Evolutionary conservation across 2,329 filamentous ascomycete genomes (phyloP).

Genomic region (Emergomyces pasteurianus): DNA sequence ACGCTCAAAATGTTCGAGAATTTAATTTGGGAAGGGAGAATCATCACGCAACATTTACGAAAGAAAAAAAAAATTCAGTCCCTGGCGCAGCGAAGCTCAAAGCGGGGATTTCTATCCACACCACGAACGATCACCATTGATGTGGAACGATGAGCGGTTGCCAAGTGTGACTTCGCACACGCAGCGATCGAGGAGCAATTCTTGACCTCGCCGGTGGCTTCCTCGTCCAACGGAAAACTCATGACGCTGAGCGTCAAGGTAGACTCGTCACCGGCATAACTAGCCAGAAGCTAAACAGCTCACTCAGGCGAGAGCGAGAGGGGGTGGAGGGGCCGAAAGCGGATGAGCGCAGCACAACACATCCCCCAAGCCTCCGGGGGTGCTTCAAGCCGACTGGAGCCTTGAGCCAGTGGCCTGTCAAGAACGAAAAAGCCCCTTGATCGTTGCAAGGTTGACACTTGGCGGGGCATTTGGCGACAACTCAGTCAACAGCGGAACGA

Average conservation of each 20-base stretch:
- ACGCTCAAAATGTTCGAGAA: background rate
- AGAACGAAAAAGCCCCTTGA: background rate
- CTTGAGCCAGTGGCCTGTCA: no score
- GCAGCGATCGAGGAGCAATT: background rate
- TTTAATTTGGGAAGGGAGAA: background rate
- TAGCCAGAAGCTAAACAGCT: background rate
- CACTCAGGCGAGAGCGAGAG: background rate
- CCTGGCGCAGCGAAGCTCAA: background rate
- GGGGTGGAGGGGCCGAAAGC: background rate
- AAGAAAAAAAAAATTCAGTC: background rate
- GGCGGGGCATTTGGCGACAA: background rate
- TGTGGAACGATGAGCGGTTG: background rate
- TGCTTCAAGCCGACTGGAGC: background rate
- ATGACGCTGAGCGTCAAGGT: background rate
- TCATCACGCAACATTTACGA: background rate
- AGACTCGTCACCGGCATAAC: background rate
- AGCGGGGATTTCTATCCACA: background rate
- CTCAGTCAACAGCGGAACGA: background rate
- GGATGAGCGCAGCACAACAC: background rate
- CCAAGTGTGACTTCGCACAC: background rate
- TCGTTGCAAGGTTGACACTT: background rate
- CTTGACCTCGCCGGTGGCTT: background rate
- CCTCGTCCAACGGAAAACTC: background rate
- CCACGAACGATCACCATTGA: background rate
- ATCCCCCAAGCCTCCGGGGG: background rate